Conservation (phyloP, 2,329 filamentous ascomycete genomes). For the Colletotrichum paranaense region DNA sequence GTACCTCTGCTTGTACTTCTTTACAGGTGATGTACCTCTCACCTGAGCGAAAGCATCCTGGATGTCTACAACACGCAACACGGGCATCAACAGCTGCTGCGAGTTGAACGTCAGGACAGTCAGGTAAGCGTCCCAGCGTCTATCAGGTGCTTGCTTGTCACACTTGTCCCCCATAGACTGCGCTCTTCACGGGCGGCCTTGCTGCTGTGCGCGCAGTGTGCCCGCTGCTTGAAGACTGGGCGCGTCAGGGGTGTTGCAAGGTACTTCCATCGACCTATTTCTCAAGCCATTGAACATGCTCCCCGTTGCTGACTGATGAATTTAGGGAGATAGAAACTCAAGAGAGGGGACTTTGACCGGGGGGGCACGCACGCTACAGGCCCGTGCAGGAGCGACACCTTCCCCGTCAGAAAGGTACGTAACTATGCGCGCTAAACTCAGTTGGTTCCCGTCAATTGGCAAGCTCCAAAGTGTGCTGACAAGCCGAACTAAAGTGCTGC, state of each 20-base stretch:
- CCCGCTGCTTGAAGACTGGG: constrained; percentile 22
- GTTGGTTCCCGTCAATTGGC: not conserved
- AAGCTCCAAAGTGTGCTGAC: not conserved
- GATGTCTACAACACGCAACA: not conserved
- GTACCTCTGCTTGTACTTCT: not conserved
- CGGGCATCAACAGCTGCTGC: not conserved
- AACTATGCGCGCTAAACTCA: constrained; percentile 5
- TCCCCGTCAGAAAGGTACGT: constrained; percentile 9
- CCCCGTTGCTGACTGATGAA: constrained; percentile 1
- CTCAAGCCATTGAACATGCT: not conserved
- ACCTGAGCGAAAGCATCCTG: not conserved
- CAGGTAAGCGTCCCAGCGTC: too few relatives aligned
- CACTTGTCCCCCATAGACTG: not conserved
- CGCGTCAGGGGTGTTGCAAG: constrained; percentile 26
- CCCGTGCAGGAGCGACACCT: constrained; percentile 1
- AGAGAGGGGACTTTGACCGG: not conserved
- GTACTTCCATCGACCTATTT: constrained; percentile 1
- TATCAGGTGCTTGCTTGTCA: not conserved
- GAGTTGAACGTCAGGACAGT: too few relatives aligned
- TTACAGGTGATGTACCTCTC: not conserved
- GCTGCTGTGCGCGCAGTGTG: constrained; percentile 12
- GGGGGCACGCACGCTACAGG: not conserved
- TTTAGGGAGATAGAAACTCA: not conserved
- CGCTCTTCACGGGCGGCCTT: constrained; percentile 2
- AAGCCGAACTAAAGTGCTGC: not conserved